Evolutionary conservation across 257 asterid genomes (phyloP), one percentile per base, ranked within the genome.

Genomic region (Eucommia ulmoides): DNA sequence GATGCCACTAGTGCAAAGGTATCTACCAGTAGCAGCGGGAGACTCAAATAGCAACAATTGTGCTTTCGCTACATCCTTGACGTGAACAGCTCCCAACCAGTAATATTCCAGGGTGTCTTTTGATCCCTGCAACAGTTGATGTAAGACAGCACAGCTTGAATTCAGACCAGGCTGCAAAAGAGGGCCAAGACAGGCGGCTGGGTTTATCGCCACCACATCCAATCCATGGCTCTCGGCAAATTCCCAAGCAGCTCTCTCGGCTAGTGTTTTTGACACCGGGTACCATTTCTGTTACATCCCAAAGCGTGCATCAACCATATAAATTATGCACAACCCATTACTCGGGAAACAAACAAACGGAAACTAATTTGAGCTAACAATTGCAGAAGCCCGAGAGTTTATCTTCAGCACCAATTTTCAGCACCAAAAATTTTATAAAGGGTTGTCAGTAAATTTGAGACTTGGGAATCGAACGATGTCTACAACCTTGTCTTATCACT

Each of bases 11-110:
- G 95, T 77, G 77, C 95, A 88, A 20, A 88, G 84, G 70, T 84
- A 67, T 65, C 97, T 71, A 18, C 95, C 97, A 17, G 84, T 71
- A 53, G 93, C 94, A 16, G 38, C 18, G 10, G 83, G 82, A 56
- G 70, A 63, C 70, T 84, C 93, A 41, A 75, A 78, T 1, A 84
- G 65, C 60, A 76, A 51, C 1, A 84, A 4, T 62, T 84, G 97
- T 20, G 89, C 97, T 61, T 56, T 54, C 9, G 97, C 89, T 1
- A 84, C 94, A 54, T 88, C 97, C 70, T 71, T 75, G 60, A 88
- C 97, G 18, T 88, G 97, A 49, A 88, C 95, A 23, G 79, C 94
- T 22, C 95, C 97, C 67, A 88, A 49, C 95, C 95, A 88, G 55
- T 77, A 83, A 52, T 74, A 72, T 75, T 84, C 97, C 45, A 79